Evolutionary conservation across 139 green algal species (phyloP).

Genomic region (Chlamydomonas sp.): DNA sequence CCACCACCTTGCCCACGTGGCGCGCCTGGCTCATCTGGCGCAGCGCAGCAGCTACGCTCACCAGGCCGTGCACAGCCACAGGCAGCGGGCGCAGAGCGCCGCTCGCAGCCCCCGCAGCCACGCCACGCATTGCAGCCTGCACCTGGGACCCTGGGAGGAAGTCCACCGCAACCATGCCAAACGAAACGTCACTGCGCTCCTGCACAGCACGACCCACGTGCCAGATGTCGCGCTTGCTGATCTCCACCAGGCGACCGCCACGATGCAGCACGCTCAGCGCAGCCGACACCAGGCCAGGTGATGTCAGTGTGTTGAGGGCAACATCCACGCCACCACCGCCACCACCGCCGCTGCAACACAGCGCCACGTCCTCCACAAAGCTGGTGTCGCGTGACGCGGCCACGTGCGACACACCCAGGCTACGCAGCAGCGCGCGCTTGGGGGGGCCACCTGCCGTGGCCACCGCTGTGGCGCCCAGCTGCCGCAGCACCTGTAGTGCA

Average conservation of each 20-base stretch:
- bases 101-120: constrained; percentile 29
- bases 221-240: constrained; percentile 85
- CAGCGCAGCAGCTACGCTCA: constrained; percentile 31
- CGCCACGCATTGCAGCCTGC: constrained; percentile 31
- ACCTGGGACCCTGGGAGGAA: constrained; percentile 66
- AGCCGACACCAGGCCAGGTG: constrained; percentile 67
- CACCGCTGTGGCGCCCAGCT: constrained; percentile 30
- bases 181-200: constrained; percentile 70
- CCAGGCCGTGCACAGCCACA: constrained; percentile 25
- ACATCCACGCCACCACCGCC: constrained; percentile 49
- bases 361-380: constrained; percentile 52
- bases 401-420: constrained; percentile 39
- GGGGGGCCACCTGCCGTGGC: constrained; percentile 58
- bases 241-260: constrained; percentile 69
- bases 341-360: constrained; percentile 24
- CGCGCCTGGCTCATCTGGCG: constrained; percentile 52
- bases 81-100: constrained; percentile 38
- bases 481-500: constrained; percentile 48
- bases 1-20: constrained; percentile 70
- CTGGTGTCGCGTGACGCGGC: constrained; percentile 53
- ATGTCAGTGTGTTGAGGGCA: constrained; percentile 79
- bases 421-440: constrained; percentile 65
- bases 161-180: constrained; percentile 73
- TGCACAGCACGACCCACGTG: constrained; percentile 41
- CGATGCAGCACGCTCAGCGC: constrained; percentile 46